Percentiles rank a stretch among this genome's conserved stretches.
Evolutionary conservation across 2,329 filamentous ascomycete genomes (phyloP).

Genomic region (Neoarthrinium moseri): DNA sequence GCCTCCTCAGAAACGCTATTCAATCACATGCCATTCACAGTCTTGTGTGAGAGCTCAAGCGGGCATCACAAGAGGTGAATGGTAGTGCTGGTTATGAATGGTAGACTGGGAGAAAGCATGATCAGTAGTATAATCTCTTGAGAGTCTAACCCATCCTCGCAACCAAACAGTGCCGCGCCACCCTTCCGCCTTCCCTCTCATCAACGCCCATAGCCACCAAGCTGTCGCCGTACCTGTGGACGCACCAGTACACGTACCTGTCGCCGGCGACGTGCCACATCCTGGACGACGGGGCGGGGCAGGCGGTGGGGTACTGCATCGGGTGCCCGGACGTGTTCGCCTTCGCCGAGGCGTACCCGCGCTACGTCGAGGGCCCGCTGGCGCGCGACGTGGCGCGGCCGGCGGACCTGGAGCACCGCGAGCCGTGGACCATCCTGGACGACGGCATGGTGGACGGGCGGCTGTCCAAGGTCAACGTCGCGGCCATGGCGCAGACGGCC

Average conservation of each 20-base stretch:
- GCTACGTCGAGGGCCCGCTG: slow-evolving; percentile 37
- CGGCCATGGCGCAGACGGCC: slow-evolving; percentile 38
- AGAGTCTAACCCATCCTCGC: slow-evolving; percentile 5
- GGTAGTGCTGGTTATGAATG: too few species aligned
- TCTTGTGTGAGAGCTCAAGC: too few species aligned
- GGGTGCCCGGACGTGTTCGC: slow-evolving; percentile 40
- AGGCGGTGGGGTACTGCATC: slow-evolving; percentile 49
- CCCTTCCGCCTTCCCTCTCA: slow-evolving; percentile 42
- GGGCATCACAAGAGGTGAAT: too few species aligned
- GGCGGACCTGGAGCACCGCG: slow-evolving; percentile 23
- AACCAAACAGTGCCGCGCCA: slow-evolving; percentile 48
- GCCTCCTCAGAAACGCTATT: too few species aligned
- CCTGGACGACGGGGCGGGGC: slow-evolving; percentile 44
- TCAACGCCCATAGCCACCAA: slow-evolving; percentile 30
- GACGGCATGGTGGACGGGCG: slow-evolving; percentile 13
- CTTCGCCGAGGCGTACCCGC: slow-evolving; percentile 35
- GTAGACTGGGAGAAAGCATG: too few species aligned
- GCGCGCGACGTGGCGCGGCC: slow-evolving; percentile 23
- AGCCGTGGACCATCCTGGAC: slow-evolving; percentile 27
- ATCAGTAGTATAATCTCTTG: background rate
- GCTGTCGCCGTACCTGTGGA: slow-evolving; percentile 50
- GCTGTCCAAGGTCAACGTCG: slow-evolving; percentile 24
- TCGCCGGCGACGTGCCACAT: slow-evolving; percentile 44
- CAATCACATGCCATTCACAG: too few species aligned
- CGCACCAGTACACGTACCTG: slow-evolving; percentile 47